Evolutionary conservation across 768 basidiomycete species (phyloP), one percentile per base, ranked within the genome.

Genomic region (Mycena galericulata): DNA sequence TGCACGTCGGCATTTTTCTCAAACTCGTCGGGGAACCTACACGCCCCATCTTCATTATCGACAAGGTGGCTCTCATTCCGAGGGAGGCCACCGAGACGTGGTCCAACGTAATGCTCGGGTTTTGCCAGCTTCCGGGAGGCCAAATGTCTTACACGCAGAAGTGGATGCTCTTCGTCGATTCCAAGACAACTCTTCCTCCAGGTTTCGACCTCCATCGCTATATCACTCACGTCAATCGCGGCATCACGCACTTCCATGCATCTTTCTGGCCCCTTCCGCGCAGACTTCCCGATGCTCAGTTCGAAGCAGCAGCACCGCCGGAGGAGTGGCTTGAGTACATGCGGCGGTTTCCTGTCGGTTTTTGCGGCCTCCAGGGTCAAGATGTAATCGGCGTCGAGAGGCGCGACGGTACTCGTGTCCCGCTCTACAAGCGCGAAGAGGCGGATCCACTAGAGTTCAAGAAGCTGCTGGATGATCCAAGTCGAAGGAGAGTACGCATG

Each of bases 211-310:
- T 57, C 14, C 43, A 65, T 36, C 63, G 65, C 24, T 66, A 66
- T 32, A 59, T 66, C 41, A 51, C 64, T 8, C 64, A 65, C 50
- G 65, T 66, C 34, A 66, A 66, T n/a, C 65, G 65, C 49, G 57
- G 65, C 6, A 41, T 66, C 36, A 66, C 65, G 1, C 65, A 66
- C 12, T 66, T 66, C 40, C 65, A 66, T 17, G 65, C 56, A 7
- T 59, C 56, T 2, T 59, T 38, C 26, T 65, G 45, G 54, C 46
- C 55, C 1, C 20, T 65, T 1, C 46, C 63, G 15, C 43, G 54
- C 36, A 26, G 24, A 8, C 58, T 65, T 22, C 50, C 55, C 29
- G 56, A 65, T 27, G 20, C 27, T 4, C 49, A 50, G n/a, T 24
- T 59, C 12, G 50, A 66, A 1, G 38, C 40, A 2, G 40, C 56